A percentile compares a stretch with the other conserved stretches of the same genome.
phyloP scores from a whole-genome alignment of 2,329 filamentous ascomycete genomes.

The Penicillium vulpinum region DNA sequence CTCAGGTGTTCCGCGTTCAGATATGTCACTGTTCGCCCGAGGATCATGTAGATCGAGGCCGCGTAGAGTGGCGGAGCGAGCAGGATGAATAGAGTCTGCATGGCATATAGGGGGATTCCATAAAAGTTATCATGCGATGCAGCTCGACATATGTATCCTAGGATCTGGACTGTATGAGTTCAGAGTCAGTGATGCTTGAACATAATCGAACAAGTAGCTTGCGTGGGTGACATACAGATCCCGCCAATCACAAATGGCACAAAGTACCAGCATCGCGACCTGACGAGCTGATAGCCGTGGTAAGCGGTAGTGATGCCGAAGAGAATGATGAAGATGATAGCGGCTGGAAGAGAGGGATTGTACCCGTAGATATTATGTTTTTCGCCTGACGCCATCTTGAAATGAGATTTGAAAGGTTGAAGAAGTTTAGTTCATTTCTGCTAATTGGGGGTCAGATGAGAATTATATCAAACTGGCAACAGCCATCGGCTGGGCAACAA shows the following conservation, averaged over 20 bases:
- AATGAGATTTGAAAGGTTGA: not conserved
- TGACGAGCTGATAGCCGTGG: conserved; percentile 47
- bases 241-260: conserved; percentile 40
- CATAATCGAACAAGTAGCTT: not conserved
- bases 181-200: not conserved
- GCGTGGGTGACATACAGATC: conserved; percentile 32
- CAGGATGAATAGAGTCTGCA: conserved; percentile 38
- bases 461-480: not conserved
- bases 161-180: conserved; percentile 45
- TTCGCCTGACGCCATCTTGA: conserved; percentile 17
- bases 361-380: conserved; percentile 40
- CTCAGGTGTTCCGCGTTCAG: conserved; percentile 35
- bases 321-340: conserved; percentile 49
- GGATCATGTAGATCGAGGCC: conserved; percentile 41
- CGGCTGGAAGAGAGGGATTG: conserved; percentile 47
- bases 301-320: conserved; percentile 45
- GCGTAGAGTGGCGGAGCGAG: conserved; percentile 45
- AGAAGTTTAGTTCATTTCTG: not conserved
- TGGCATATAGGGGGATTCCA: conserved; percentile 29
- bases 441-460: not conserved
- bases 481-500: not conserved
- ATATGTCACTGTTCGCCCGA: conserved; percentile 39
- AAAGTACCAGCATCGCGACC: conserved; percentile 52
- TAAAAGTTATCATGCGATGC: conserved; percentile 27
- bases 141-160: conserved; percentile 33